Conservation (phyloP, 495 filamentous ascomycete species). For the Parmelia sp. region DNA sequence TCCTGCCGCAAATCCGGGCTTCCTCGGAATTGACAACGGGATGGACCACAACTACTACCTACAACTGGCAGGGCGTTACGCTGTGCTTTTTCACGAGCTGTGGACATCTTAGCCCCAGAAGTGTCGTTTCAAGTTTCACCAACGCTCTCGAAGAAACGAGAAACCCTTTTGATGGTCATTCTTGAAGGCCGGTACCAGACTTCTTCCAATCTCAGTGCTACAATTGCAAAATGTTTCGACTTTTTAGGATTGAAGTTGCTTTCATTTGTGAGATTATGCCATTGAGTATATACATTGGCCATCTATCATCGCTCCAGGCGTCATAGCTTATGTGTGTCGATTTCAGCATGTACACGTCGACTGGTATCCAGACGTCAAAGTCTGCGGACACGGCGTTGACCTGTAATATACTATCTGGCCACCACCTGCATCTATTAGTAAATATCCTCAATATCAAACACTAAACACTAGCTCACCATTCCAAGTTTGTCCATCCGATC, state of each 20-base stretch:
- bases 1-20: slow-evolving; percentile 25
- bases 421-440: not conserved
- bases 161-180: too few relatives aligned
- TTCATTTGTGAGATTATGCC: too few relatives aligned
- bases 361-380: not conserved
- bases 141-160: too few relatives aligned
- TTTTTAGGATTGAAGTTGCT: too few relatives aligned
- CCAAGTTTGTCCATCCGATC: slow-evolving; percentile 18
- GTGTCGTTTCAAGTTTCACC: too few relatives aligned
- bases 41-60: slow-evolving; percentile 31
- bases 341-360: slow-evolving; percentile 1
- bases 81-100: slow-evolving; percentile 8
- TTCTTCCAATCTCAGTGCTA: too few relatives aligned
- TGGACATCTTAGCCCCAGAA: not conserved
- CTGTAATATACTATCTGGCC: slow-evolving; percentile 17
- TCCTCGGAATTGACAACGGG: slow-evolving; percentile 31
- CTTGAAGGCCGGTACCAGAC: too few relatives aligned
- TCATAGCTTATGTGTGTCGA: not conserved
- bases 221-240: too few relatives aligned
- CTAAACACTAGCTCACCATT: slow-evolving; percentile 9
- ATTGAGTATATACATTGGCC: too few relatives aligned
- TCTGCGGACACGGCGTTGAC: not conserved
- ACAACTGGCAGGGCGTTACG: slow-evolving; percentile 13
- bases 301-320: not conserved
- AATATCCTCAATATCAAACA: too few relatives aligned